These are phyloP conservation scores for Dactylorhiza incarnata DNA, from an alignment of 106 monocot species.

Conservation along the genomic window DNA sequence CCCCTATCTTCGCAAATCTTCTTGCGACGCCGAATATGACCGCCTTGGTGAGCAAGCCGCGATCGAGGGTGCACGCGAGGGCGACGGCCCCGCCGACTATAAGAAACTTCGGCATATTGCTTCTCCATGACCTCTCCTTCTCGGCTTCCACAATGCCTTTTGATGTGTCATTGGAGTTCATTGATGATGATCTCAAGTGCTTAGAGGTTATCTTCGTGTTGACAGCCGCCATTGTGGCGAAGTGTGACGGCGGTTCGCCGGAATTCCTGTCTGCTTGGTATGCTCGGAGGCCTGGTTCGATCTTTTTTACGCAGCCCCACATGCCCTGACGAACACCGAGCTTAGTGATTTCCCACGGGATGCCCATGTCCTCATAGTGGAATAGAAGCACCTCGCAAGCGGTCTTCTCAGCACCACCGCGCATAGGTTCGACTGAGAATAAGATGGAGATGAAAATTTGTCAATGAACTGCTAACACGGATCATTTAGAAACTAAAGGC, in stretches of 20 bases:
- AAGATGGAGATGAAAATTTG: background rate
- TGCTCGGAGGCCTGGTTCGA: constrained; percentile 74
- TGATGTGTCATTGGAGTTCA: constrained; percentile 11
- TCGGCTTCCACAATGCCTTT: constrained; percentile 18
- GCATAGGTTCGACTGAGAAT: constrained; percentile 53
- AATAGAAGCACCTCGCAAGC: constrained; percentile 91
- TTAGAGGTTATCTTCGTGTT: constrained; percentile 30
- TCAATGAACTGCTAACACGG: background rate
- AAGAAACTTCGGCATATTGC: constrained; percentile 39
- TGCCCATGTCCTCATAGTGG: constrained; percentile 95
- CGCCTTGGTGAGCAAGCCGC: constrained; percentile 81
- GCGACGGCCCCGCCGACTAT: constrained; percentile 67
- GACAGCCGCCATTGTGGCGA: constrained; percentile 35
- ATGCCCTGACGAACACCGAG: constrained; percentile 83
- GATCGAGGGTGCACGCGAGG: constrained; percentile 67
- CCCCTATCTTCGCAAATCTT: constrained; percentile 53
- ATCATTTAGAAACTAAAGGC: background rate
- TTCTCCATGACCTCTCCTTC: constrained; percentile 30
- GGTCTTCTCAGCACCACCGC: constrained; percentile 42
- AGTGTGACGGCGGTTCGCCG: constrained; percentile 24
- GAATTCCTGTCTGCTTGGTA: constrained; percentile 46
- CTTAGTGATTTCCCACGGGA: constrained; percentile 85
- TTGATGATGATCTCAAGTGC: constrained; percentile 28
- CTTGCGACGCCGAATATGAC: constrained; percentile 84
- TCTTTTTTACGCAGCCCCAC: constrained; percentile 86